A percentile compares a stretch with the other conserved stretches of the same genome.
Conservation (phyloP, 2,329 filamentous ascomycete genomes). For the Fusarium illudens region DNA sequence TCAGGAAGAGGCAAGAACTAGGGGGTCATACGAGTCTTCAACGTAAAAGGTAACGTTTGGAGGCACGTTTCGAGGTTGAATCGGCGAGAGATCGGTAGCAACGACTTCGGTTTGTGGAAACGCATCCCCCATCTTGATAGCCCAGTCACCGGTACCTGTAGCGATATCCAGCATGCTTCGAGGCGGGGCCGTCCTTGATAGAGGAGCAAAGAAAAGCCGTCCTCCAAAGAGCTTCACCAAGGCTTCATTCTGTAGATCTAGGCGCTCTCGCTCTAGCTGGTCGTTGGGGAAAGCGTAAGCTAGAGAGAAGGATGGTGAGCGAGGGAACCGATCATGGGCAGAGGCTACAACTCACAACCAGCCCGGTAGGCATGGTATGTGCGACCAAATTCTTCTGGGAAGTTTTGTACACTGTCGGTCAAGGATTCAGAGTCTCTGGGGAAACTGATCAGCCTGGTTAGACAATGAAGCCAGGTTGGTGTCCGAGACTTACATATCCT, state of each 20-base stretch:
- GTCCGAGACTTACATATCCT: slow-evolving; percentile 36
- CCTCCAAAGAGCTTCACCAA: slow-evolving; percentile 51
- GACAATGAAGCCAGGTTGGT: neutral
- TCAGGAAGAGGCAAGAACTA: neutral
- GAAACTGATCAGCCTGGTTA: slow-evolving; percentile 26
- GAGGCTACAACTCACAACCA: slow-evolving; percentile 51
- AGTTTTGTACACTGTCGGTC: slow-evolving; percentile 53
- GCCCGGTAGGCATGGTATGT: slow-evolving; percentile 59
- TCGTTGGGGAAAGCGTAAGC: slow-evolving; percentile 60
- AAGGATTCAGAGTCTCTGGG: slow-evolving; percentile 48
- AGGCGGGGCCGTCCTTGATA: slow-evolving; percentile 48
- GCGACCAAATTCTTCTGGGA: slow-evolving; percentile 54
- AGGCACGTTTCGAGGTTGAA: slow-evolving; percentile 72
- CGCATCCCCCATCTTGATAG: slow-evolving; percentile 70
- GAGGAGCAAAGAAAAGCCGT: slow-evolving; percentile 55
- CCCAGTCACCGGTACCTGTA: slow-evolving; percentile 65
- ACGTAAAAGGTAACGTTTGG: slow-evolving; percentile 79
- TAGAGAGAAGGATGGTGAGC: slow-evolving; percentile 32
- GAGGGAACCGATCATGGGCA: neutral
- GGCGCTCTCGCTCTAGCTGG: slow-evolving; percentile 51
- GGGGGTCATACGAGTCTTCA: slow-evolving; percentile 63
- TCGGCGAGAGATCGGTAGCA: slow-evolving; percentile 73
- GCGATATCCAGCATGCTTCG: slow-evolving; percentile 53
- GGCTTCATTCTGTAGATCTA: slow-evolving; percentile 51
- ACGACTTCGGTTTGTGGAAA: slow-evolving; percentile 67